These are phyloP conservation scores for Oenanthe sinensis DNA, from an alignment of 129 eudicot genomes.

Conservation along the genomic window DNA sequence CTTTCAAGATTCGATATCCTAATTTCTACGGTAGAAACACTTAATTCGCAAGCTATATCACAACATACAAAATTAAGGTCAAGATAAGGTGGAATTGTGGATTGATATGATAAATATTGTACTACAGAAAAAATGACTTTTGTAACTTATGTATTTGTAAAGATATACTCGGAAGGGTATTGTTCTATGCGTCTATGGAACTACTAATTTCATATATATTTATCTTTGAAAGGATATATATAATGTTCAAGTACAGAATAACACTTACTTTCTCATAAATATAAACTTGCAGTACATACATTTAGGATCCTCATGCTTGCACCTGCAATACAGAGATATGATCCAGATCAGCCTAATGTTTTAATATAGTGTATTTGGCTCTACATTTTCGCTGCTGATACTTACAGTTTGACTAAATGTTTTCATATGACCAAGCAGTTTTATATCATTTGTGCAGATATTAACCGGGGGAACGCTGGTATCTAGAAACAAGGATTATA, in stretches of 20 bases:
- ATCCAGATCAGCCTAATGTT: not conserved
- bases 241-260: not conserved
- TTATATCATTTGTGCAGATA: constrained; percentile 34
- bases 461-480: constrained; percentile 91
- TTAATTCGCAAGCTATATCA: not conserved
- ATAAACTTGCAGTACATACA: not conserved
- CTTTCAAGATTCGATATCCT: not conserved
- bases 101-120: not conserved
- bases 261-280: not conserved
- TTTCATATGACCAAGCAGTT: not conserved
- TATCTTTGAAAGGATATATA: not conserved
- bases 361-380: not conserved
- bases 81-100: no score
- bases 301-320: not conserved
- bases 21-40: not conserved
- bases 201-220: not conserved
- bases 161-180: not conserved
- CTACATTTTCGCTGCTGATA: not conserved
- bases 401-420: not conserved
- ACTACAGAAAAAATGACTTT: not conserved
- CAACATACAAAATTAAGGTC: not conserved
- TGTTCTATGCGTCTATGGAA: not conserved
- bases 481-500: constrained; percentile 85
- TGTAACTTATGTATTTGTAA: not conserved
- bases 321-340: not conserved